Evolutionary conservation across 108 stramenopile genomes (phyloP).

Genomic region (Cyclotella atomus): DNA sequence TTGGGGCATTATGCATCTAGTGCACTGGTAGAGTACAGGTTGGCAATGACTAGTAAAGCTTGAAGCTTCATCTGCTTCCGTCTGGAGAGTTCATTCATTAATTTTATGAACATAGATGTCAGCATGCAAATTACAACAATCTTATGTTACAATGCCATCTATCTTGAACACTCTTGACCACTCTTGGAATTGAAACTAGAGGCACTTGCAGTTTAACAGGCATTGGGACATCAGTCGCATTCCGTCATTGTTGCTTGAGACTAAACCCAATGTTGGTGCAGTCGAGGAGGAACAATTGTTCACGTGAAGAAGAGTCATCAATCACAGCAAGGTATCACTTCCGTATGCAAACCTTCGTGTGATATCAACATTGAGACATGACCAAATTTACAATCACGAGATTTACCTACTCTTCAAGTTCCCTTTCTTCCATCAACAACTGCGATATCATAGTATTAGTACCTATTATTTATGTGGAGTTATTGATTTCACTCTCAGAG

Average conservation of each 20-base stretch:
- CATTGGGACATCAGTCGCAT: neutral
- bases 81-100: neutral
- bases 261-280: too few relatives aligned
- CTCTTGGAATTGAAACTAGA: too few relatives aligned
- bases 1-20: constrained; percentile 5
- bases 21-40: neutral
- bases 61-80: constrained; percentile 1
- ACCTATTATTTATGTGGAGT: too few relatives aligned
- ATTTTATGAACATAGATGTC: neutral
- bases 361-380: too few relatives aligned
- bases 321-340: neutral
- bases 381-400: too few relatives aligned
- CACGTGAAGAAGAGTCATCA: neutral
- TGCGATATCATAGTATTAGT: too few relatives aligned
- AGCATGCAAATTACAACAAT: too few relatives aligned
- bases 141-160: neutral
- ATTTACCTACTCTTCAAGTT: too few relatives aligned
- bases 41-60: neutral
- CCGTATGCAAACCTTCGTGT: too few relatives aligned
- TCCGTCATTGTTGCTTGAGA: neutral
- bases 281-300: neutral
- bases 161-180: neutral
- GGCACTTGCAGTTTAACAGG: neutral
- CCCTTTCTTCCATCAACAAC: too few relatives aligned
- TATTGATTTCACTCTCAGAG: too few relatives aligned